phyloP scores from a whole-genome alignment of 2,329 filamentous ascomycete genomes.

The Pseudocercospora fuligena region DNA sequence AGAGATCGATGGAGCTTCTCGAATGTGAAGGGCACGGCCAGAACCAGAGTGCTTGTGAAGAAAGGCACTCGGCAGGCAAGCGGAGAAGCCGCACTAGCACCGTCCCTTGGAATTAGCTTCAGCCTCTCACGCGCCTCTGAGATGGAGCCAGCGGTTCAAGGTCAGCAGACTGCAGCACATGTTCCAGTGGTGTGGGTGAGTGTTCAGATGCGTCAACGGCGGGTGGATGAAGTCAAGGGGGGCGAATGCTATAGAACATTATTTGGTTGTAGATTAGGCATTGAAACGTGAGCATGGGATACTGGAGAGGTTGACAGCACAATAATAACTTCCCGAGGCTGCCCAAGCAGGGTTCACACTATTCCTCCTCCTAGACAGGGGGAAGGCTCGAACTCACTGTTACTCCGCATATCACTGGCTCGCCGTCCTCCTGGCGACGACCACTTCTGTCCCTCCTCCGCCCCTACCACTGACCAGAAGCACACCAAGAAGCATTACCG shows the following conservation, averaged over 20 bases:
- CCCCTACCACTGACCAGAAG: background rate
- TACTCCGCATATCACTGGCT: background rate
- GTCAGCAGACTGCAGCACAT: constrained; percentile 4
- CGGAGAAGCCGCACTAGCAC: constrained; percentile 4
- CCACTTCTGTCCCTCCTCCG: background rate
- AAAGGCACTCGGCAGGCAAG: background rate
- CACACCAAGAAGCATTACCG: background rate
- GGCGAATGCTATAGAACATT: background rate
- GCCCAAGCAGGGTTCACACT: background rate
- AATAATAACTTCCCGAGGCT: background rate
- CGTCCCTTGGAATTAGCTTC: background rate
- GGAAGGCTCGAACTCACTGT: background rate
- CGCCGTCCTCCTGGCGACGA: background rate
- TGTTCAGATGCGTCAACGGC: background rate
- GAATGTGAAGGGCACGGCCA: background rate
- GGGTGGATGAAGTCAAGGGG: background rate
- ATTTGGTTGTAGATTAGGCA: background rate
- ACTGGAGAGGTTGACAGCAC: background rate
- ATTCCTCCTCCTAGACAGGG: background rate
- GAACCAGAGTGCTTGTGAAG: background rate
- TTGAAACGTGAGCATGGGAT: background rate
- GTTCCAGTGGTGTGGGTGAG: background rate
- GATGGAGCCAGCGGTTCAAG: background rate
- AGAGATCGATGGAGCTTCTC: background rate
- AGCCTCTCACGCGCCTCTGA: background rate